Base-by-base conservation (phyloP, 2,329 filamentous ascomycete species). In the Phoma herbarum region DNA sequence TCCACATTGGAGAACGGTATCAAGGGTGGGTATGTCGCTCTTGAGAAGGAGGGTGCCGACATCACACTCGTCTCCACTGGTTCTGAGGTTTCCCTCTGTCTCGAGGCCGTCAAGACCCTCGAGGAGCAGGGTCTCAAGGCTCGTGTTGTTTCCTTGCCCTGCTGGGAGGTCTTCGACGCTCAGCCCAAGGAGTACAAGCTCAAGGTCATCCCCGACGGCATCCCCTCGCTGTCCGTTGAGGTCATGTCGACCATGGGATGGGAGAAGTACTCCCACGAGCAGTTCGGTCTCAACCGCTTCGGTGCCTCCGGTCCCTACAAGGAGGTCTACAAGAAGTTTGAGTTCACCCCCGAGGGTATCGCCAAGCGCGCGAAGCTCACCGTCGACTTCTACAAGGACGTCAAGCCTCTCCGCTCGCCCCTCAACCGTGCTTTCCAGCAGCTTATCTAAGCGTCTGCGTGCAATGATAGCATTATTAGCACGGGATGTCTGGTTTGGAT, bases 311-410 rank as follows among this genome's bases (percentile, higher is more conserved):
- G 94, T 75, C 90, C 94, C 69, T 98, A 98, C 86, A 94, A 94
- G 89, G 90, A 98, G 75, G 93, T 99, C 62, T 99, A 99, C 87
- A 90, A 96, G 91, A 98, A 97, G 88, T 99, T 99, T 83, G 95
- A 98, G 82, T 98, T 99, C 85, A 99, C 94, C 48, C 91, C 95
- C 52, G 94, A 97, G 82, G 95, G 95, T 68, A 91, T 99, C 78
- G 85, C 91, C 83, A 97, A 98, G 90, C 93, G 95, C 74, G 95
- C 94, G 61, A 80, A 92, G 65, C 90, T 90, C 70, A 99, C 95
- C 65, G 84, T 98, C 75, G 88, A 98, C 78, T 99, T 97, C 88
- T 99, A 93, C 90, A 98, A 97, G 90, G 91, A 90, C 68, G 87
- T 91, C 78, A 93, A 94, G 83, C 85, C 82, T 47, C 78, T 97